Evolutionary conservation across 2,329 filamentous ascomycete genomes (phyloP).

Genomic region (Talaromyces sp.): DNA sequence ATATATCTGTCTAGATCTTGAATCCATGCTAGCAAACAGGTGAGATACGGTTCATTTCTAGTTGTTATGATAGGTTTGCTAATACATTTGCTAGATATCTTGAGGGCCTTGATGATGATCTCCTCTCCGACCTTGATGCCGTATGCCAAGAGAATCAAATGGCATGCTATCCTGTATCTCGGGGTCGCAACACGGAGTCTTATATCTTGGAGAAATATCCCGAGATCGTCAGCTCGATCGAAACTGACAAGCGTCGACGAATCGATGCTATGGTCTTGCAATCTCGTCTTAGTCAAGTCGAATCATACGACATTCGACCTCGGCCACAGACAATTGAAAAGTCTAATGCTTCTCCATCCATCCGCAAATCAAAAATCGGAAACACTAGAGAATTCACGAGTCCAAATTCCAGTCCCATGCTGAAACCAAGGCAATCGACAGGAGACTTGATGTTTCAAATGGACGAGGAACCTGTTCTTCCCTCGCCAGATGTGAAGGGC

Average conservation of each 20-base stretch:
- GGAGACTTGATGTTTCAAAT: slow-evolving; percentile 89
- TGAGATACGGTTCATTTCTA: background rate
- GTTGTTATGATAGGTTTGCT: slow-evolving; percentile 3
- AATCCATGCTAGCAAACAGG: slow-evolving; percentile 89
- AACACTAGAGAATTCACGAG: slow-evolving; percentile 45
- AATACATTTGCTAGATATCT: slow-evolving; percentile 58
- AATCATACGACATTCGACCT: slow-evolving; percentile 64
- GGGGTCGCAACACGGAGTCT: slow-evolving; percentile 71
- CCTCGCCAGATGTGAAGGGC: slow-evolving; percentile 33
- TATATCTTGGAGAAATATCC: slow-evolving; percentile 50
- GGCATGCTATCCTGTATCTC: slow-evolving; percentile 73
- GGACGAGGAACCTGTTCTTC: slow-evolving; percentile 70
- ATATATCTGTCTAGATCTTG: slow-evolving; percentile 88
- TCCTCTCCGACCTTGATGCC: slow-evolving; percentile 78
- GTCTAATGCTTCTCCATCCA: slow-evolving; percentile 49
- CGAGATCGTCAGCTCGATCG: slow-evolving; percentile 43
- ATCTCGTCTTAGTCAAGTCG: slow-evolving; percentile 64
- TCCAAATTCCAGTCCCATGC: slow-evolving; percentile 63
- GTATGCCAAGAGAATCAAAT: slow-evolving; percentile 82
- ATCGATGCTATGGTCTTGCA: slow-evolving; percentile 77
- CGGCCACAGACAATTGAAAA: slow-evolving; percentile 70
- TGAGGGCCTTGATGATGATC: slow-evolving; percentile 79
- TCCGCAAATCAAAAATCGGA: slow-evolving; percentile 44
- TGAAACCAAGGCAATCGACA: slow-evolving; percentile 69
- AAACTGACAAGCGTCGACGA: slow-evolving; percentile 59